Conservation (phyloP, 2,329 filamentous ascomycete species). For the Penicillium fuscoglaucum region DNA sequence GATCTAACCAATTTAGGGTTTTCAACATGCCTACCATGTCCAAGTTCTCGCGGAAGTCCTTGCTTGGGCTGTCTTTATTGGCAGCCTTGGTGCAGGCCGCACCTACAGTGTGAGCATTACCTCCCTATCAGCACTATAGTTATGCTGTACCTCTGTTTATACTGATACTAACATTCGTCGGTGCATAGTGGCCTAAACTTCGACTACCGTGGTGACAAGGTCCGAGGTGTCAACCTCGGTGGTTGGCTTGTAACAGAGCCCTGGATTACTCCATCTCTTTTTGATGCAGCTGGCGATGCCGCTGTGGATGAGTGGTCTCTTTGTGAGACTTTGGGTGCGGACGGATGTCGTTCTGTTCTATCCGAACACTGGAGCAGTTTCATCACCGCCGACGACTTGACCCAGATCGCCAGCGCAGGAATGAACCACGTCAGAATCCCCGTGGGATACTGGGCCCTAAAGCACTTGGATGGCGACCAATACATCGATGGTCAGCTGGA, state of each 20-base stretch:
- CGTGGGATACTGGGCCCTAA: conserved; percentile 65
- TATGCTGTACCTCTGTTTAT: background rate
- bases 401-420: conserved; percentile 55
- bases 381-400: conserved; percentile 57
- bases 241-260: conserved; percentile 66
- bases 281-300: conserved; percentile 49
- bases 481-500: conserved; percentile 63
- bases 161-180: conserved; percentile 1
- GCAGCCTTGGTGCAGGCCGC: conserved; percentile 26
- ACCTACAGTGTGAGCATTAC: conserved; percentile 28
- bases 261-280: conserved; percentile 64
- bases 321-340: conserved; percentile 51
- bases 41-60: conserved; percentile 22
- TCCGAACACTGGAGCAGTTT: conserved; percentile 61
- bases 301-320: conserved; percentile 62
- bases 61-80: conserved; percentile 31
- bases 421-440: conserved; percentile 66
- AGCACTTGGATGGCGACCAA: conserved; percentile 55
- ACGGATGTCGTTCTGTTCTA: conserved; percentile 50
- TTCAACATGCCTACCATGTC: conserved; percentile 30
- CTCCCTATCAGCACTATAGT: background rate
- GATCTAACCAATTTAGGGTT: conserved; percentile 33
- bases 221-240: conserved; percentile 65
- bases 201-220: conserved; percentile 55
- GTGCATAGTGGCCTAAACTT: conserved; percentile 42